A percentile compares a stretch with the other conserved stretches of the same genome.
These are phyloP conservation scores for Dalbergia cochinchinensis DNA, from an alignment of 306 rosid species.

Conservation along the genomic window DNA sequence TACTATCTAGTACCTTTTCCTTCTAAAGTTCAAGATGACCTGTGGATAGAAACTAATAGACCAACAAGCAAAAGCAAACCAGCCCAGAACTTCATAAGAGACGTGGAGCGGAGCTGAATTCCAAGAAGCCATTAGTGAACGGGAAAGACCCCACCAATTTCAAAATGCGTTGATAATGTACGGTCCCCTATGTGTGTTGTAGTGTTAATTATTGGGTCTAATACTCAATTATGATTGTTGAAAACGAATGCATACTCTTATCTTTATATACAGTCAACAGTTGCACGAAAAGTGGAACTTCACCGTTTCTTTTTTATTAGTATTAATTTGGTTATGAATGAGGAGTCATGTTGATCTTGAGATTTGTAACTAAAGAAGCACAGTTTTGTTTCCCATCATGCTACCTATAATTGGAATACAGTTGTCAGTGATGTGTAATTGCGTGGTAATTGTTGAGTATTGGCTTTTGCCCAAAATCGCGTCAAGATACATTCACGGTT, in stretches of 20 bases:
- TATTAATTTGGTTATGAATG: not conserved
- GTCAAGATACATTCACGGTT: not conserved
- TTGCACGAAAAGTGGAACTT: not conserved
- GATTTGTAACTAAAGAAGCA: constrained; percentile 34
- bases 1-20: constrained; percentile 66
- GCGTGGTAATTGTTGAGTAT: not conserved
- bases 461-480: not conserved
- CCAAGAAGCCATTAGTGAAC: constrained; percentile 73
- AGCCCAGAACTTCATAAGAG: constrained; percentile 73
- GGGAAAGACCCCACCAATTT: not conserved
- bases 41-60: constrained; percentile 87
- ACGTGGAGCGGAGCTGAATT: constrained; percentile 73
- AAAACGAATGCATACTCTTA: not conserved
- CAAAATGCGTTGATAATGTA: not conserved
- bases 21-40: constrained; percentile 74
- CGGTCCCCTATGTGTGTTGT: not conserved
- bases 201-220: not conserved
- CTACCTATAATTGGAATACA: not conserved
- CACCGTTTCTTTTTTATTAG: not conserved
- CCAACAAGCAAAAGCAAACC: constrained; percentile 80
- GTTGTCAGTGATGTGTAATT: not conserved
- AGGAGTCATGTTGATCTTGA: not conserved
- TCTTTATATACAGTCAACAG: not conserved
- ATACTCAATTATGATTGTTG: not conserved
- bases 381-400: not conserved